Evolutionary conservation across 305 asterid genomes (phyloP).

Genomic region (Fraxinus dipetala): DNA sequence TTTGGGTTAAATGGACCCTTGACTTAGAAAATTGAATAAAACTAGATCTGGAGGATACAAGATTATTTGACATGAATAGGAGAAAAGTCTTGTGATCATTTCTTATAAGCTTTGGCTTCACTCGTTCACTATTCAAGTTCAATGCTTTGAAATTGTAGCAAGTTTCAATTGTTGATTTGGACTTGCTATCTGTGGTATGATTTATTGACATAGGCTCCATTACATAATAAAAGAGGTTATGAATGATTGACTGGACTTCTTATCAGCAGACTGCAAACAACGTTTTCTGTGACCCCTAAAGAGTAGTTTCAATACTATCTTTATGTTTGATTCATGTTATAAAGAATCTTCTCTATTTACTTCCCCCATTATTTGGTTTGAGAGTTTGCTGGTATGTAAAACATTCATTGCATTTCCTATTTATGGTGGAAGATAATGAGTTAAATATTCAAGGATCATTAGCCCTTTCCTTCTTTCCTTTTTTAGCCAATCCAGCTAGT

Average conservation of each 20-base stretch:
- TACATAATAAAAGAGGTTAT: background rate
- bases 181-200: background rate
- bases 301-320: slow-evolving; percentile 4
- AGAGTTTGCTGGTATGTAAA: slow-evolving; percentile 10
- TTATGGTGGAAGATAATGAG: background rate
- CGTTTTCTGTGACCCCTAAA: slow-evolving; percentile 11
- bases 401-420: background rate
- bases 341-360: slow-evolving; percentile 8
- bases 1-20: background rate
- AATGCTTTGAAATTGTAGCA: background rate
- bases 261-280: background rate
- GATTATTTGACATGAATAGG: background rate
- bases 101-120: background rate
- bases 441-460: slow-evolving; percentile 9
- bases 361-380: slow-evolving; percentile 7
- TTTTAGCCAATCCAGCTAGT: background rate
- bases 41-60: background rate
- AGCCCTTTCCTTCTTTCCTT: background rate
- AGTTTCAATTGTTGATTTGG: background rate
- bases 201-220: background rate
- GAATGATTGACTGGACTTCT: background rate
- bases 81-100: background rate
- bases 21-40: background rate
- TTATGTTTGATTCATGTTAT: slow-evolving; percentile 6
- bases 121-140: background rate